Evolutionary conservation across 1,139 yeast genomes (phyloP).

Genomic region (Saccharomycopsis hybrid): DNA sequence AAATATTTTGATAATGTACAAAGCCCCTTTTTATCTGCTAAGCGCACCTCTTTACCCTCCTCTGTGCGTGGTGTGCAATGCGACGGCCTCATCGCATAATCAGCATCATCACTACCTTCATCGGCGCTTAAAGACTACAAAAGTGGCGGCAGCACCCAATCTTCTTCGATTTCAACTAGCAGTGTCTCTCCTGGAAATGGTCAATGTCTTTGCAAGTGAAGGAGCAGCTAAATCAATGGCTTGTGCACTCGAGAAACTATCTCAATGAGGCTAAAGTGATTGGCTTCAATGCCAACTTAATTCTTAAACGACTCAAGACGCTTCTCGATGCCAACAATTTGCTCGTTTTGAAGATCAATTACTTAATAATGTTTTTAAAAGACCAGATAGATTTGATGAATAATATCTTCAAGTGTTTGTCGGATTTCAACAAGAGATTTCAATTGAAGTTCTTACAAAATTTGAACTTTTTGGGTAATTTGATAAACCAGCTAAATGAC

Average conservation of each 20-base stretch:
- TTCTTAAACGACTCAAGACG: conserved; percentile 12
- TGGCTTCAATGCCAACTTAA: conserved; percentile 10
- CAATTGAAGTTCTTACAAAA: conserved; percentile 14
- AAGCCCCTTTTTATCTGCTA: too few relatives aligned
- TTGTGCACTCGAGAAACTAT: conserved; percentile 1
- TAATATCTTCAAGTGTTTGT: conserved; percentile 10
- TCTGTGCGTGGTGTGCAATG: too few relatives aligned
- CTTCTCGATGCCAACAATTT: conserved; percentile 17
- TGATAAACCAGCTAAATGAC: conserved; percentile 14
- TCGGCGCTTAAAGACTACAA: too few relatives aligned
- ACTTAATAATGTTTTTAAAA: conserved; percentile 16
- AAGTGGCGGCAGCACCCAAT: too few relatives aligned
- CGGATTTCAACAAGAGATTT: conserved; percentile 14
- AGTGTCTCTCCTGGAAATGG: too few relatives aligned
- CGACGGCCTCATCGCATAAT: too few relatives aligned
- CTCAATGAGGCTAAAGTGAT: conserved; percentile 18
- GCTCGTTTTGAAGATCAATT: conserved; percentile 18
- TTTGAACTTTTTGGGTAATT: conserved; percentile 8
- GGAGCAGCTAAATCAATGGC: conserved; percentile 12
- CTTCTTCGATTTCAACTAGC: too few relatives aligned
- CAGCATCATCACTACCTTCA: too few relatives aligned
- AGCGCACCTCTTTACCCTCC: too few relatives aligned
- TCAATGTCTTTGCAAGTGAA: not conserved
- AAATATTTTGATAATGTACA: too few relatives aligned
- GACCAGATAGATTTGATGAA: conserved; percentile 19